Conservation (phyloP, 163 green algal species). For the Scenedesmus sp. region DNA sequence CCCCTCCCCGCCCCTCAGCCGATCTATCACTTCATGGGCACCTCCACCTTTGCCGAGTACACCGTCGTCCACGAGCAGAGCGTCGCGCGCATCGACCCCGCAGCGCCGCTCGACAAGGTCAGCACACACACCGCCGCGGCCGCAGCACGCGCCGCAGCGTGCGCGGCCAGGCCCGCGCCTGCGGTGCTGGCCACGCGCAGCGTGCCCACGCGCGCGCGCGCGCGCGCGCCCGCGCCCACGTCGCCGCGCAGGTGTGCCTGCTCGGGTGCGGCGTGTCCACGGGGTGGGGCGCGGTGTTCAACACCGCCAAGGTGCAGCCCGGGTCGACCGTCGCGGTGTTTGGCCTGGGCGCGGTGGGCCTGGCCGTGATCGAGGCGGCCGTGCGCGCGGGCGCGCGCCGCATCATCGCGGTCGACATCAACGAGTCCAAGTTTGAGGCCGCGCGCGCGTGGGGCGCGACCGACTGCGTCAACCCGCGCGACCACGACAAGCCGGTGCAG, state of each 20-base stretch:
- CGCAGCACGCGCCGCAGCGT: neutral
- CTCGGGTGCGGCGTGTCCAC: constrained; percentile 93
- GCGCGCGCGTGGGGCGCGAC: constrained; percentile 93
- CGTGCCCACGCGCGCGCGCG: neutral
- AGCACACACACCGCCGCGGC: neutral
- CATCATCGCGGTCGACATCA: constrained; percentile 92
- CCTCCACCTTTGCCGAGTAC: constrained; percentile 96
- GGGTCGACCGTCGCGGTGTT: constrained; percentile 95
- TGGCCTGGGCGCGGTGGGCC: constrained; percentile 94
- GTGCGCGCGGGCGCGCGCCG: constrained; percentile 60
- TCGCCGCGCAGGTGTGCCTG: constrained; percentile 89
- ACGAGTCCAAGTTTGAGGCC: constrained; percentile 86
- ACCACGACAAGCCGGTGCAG: constrained; percentile 90
- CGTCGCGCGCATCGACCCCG: constrained; percentile 91
- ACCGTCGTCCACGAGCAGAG: constrained; percentile 96
- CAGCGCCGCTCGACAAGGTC: constrained; percentile 85
- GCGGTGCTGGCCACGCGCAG: no score
- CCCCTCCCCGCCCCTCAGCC: constrained; percentile 49
- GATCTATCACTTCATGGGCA: constrained; percentile 99
- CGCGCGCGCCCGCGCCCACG: no score
- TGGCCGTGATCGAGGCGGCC: constrained; percentile 89
- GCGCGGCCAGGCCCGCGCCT: no score
- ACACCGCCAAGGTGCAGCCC: constrained; percentile 92
- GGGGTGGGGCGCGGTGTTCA: constrained; percentile 94
- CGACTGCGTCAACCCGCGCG: constrained; percentile 94